Evolutionary conservation across 768 basidiomycete genomes (phyloP), one percentile per base, ranked within the genome.

Genomic region (Suillus luteus): DNA sequence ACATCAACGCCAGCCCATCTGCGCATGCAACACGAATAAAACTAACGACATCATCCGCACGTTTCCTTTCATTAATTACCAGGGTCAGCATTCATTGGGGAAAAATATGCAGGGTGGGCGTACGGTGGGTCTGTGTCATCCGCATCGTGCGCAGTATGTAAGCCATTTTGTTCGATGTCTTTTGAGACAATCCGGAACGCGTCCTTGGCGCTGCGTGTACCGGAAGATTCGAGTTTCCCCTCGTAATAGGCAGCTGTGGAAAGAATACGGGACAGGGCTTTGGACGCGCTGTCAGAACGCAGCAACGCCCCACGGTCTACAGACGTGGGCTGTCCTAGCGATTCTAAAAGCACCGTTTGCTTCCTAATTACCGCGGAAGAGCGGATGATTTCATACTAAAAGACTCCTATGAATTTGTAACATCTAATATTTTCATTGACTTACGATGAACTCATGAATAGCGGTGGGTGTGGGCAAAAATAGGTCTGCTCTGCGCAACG

Each of bases 381-480:
- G 22, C 88, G 82, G 24, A 89, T 82, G 22, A 90, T 77, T 66
- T 91, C 88, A 65, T 91, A 90, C 87, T 90, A 11, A n/a, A 37
- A 40, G 51, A 22, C 24, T 38, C 37, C 54, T 46, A 64, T 62
- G 58, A 44, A 38, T 33, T 41, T 61, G 37, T 8, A 1, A 46
- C 48, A 37, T 17, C 41, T 52, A 58, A 59, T 49, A 65, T 40
- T 41, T 61, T n/a, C 8, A 33, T 1, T 35, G 40, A 76, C 87
- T 68, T 74, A 90, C 90, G 61, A 90, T 80, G 31, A 90, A 77
- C 60, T 86, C 84, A 64, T 90, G 86, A 6, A 86, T 63, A 10
- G 85, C 81, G 27, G 73, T 73, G 5, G 89, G 81, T 22, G 81
- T 80, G 1, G 87, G 84, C 8, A 90, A 71, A 64, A 86, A 80